phyloP scores from a whole-genome alignment of 805 yeast genomes.

The Ogataea angusta region DNA sequence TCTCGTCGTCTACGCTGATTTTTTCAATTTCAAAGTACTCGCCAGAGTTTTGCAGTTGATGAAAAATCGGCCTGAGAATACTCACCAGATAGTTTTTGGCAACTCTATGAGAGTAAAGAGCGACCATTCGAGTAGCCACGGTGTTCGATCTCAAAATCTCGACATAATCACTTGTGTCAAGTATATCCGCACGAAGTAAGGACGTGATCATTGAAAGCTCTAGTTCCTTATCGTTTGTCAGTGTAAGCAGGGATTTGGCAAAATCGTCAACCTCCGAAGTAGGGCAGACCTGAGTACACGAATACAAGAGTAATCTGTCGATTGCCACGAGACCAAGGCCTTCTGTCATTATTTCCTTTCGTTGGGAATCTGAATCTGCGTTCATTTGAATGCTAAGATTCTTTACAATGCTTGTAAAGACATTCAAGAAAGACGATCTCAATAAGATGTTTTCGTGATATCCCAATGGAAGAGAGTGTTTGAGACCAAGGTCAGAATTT shows the following conservation, averaged over 20 bases:
- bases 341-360: slow-evolving; percentile 7
- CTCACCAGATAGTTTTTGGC: slow-evolving; percentile 56
- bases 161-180: slow-evolving; percentile 55
- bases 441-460: slow-evolving; percentile 65
- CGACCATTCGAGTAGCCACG: slow-evolving; percentile 73
- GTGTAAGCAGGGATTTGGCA: slow-evolving; percentile 59
- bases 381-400: slow-evolving; percentile 23
- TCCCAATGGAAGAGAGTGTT: slow-evolving; percentile 73
- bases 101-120: slow-evolving; percentile 64
- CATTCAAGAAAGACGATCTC: slow-evolving; percentile 70
- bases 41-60: slow-evolving; percentile 45
- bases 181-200: slow-evolving; percentile 61
- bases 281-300: slow-evolving; percentile 62
- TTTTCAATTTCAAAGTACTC: slow-evolving; percentile 68
- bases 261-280: slow-evolving; percentile 66
- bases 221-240: slow-evolving; percentile 42
- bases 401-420: slow-evolving; percentile 62
- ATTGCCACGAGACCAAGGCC: slow-evolving; percentile 20
- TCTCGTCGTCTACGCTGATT: slow-evolving; percentile 28
- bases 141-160: slow-evolving; percentile 80
- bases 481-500: slow-evolving; percentile 74
- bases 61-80: slow-evolving; percentile 55
- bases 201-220: slow-evolving; percentile 47
- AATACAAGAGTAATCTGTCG: slow-evolving; percentile 43
- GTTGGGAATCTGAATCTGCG: slow-evolving; percentile 10